Evolutionary conservation across 116 monocot species (phyloP).

Genomic region (Zostera marina): DNA sequence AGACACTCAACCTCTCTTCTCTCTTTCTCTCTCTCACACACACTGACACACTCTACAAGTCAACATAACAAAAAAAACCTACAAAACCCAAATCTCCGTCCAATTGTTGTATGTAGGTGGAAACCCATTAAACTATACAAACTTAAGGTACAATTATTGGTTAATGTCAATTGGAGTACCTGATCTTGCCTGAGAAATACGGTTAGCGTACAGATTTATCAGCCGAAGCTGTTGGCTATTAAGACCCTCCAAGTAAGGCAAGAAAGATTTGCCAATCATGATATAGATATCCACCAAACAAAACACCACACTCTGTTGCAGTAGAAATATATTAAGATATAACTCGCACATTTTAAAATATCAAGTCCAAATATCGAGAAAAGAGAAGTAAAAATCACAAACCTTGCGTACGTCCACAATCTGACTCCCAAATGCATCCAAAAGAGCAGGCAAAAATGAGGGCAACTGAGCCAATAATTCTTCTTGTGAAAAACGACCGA

Average conservation of each 20-base stretch:
- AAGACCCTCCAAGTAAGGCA: slow-evolving; percentile 79
- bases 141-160: slow-evolving; percentile 11
- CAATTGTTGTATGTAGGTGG: too few relatives aligned
- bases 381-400: not conserved
- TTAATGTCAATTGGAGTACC: slow-evolving; percentile 37
- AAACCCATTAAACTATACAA: slow-evolving; percentile 18
- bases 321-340: not conserved
- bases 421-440: slow-evolving; percentile 85
- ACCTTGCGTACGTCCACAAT: slow-evolving; percentile 98
- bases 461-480: slow-evolving; percentile 72
- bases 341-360: too few relatives aligned
- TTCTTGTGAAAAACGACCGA: slow-evolving; percentile 65
- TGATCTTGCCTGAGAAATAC: slow-evolving; percentile 87
- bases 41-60: too few relatives aligned
- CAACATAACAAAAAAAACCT: too few relatives aligned
- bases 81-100: too few relatives aligned
- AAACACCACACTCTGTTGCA: slow-evolving; percentile 76
- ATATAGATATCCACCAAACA: slow-evolving; percentile 98
- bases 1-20: too few relatives aligned
- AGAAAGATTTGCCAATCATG: slow-evolving; percentile 82
- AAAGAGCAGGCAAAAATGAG: slow-evolving; percentile 79
- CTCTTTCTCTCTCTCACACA: too few relatives aligned
- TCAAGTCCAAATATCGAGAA: too few relatives aligned
- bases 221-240: slow-evolving; percentile 83
- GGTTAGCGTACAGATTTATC: slow-evolving; percentile 85